Base-by-base conservation (phyloP, 306 rosid genomes). In the Rosa persica region DNA sequence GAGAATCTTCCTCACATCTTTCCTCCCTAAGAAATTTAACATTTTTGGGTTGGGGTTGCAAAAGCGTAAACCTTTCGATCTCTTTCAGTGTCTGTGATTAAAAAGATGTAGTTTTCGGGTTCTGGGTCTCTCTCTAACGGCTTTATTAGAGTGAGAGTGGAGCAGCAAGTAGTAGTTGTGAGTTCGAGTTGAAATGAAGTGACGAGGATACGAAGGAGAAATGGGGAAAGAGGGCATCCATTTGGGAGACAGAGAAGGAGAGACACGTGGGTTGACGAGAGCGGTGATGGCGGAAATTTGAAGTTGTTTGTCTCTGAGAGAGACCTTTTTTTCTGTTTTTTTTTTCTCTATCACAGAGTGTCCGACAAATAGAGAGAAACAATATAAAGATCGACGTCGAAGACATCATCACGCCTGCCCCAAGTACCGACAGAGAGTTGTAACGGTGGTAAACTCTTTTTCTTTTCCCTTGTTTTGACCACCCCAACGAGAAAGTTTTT, bases 1-100 rank as follows among this genome's bases (percentile, higher is more conserved):
- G 79, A 95, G 98, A 83, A 89, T 91, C 91, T 90, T 95, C 75
- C 92, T 86, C 10, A 91, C 89, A 62, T 88, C 91, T 88, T 95
- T 95, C 69, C 87, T 84, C 16, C 38, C 46, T 2, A 95, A 83
- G 87, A 95, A 91, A 66, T 80, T 87, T 13, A 92, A 85, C 98
- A 94, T 94, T 74, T 81, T 85, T 48, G 48, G 36, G 70, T 48
- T 83, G 54, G 55, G 23, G 66, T 54, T 15, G 77, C 72, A 61
- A 72, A 70, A 62, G 76, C 72, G 52, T 60, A 4, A 44, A 46
- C 15, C 79, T 75, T 75, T 61, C 60, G 79, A 61, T 75, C 57
- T 42, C 44, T 42, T 6, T 2, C 36, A 30, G 3, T 30, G 36
- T 30, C 36, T 30, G 3, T 30, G 36, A 30, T 30, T 30, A 30